Evolutionary conservation across 2,329 filamentous ascomycete genomes (phyloP).

Genomic region (Metarhizium album): DNA sequence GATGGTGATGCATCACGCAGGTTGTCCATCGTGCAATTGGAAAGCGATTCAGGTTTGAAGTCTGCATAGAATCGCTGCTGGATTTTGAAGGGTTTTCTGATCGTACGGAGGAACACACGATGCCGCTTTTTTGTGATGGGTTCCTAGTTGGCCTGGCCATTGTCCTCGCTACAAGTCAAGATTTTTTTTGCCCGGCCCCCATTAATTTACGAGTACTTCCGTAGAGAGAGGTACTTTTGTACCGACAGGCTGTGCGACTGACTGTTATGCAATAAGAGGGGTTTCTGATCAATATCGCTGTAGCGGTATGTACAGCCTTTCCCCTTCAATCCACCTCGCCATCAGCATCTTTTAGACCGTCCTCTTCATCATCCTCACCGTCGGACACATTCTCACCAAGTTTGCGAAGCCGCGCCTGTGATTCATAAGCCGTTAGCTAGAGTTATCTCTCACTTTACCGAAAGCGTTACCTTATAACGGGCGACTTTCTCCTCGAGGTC

Average conservation of each 20-base stretch:
- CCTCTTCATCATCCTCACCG: constrained; percentile 34
- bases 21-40: not conserved
- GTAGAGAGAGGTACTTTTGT: no score
- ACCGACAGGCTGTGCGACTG: no score
- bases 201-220: not conserved
- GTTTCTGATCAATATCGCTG: not conserved
- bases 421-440: not conserved
- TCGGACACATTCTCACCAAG: constrained; percentile 61
- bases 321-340: not conserved
- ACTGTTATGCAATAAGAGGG: not conserved
- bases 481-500: constrained; percentile 69
- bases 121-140: not conserved
- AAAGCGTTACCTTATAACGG: constrained; percentile 56
- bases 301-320: not conserved
- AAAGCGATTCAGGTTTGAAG: not conserved
- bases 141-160: no score
- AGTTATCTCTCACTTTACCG: not conserved
- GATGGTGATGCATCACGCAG: constrained; percentile 9
- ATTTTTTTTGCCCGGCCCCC: not conserved
- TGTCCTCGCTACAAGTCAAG: not conserved
- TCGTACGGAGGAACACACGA: no score
- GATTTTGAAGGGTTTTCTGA: not conserved
- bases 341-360: constrained; percentile 3
- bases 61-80: not conserved
- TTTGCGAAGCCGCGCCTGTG: constrained; percentile 47